A percentile compares a stretch with the other conserved stretches of the same genome.
These are phyloP conservation scores for Glycyrrhiza uralensis DNA, from an alignment of 306 rosid species.

Conservation along the genomic window DNA sequence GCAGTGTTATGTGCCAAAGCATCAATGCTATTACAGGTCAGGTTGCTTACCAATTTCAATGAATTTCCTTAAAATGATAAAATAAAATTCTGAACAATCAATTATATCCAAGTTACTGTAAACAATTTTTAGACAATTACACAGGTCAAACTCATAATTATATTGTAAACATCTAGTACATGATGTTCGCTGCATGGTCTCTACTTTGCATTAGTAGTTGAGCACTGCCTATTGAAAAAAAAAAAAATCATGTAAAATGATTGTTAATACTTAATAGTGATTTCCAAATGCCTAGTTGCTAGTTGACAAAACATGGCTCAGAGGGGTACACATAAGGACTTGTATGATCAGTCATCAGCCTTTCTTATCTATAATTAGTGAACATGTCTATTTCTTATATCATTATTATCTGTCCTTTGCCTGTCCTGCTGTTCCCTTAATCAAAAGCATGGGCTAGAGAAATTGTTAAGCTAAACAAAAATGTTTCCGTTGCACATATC, in stretches of 20 bases:
- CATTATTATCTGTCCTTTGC: background rate
- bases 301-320: background rate
- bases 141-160: background rate
- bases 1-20: slow-evolving; percentile 97
- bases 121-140: background rate
- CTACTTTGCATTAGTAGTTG: slow-evolving; percentile 2
- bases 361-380: background rate
- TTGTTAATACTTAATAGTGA: background rate
- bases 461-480: background rate
- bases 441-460: background rate
- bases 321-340: background rate
- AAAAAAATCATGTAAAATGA: background rate
- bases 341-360: background rate
- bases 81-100: background rate
- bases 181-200: background rate
- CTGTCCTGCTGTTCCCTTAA: background rate
- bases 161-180: background rate
- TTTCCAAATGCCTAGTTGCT: background rate
- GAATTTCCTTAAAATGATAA: background rate
- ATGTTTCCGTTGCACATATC: background rate
- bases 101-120: background rate
- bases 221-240: background rate
- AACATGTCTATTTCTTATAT: background rate
- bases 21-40: slow-evolving; percentile 95
- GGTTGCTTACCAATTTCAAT: slow-evolving; percentile 20